These are phyloP conservation scores for Medicago ruthenica DNA, from an alignment of 306 rosid species.

Conservation along the genomic window DNA sequence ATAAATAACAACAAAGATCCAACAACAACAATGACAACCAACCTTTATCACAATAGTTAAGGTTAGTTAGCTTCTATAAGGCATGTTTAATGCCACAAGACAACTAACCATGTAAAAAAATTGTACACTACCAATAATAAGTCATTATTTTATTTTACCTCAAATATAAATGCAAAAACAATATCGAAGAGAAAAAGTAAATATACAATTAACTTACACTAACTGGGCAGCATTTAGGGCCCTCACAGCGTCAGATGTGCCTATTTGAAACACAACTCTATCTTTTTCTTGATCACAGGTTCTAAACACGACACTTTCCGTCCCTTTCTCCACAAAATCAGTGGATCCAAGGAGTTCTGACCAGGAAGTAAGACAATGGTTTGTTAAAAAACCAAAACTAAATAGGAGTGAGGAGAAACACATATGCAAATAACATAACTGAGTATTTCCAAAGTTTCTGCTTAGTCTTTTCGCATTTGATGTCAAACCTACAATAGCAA, in stretches of 20 bases:
- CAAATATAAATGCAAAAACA: neutral
- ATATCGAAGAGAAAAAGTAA: slow-evolving; percentile 18
- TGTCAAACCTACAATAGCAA: neutral
- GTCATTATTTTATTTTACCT: slow-evolving; percentile 28
- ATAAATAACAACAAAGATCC: slow-evolving; percentile 12
- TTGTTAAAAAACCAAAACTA: slow-evolving; percentile 23
- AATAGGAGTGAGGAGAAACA: slow-evolving; percentile 11
- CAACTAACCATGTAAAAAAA: neutral
- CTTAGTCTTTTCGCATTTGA: neutral
- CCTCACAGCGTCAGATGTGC: slow-evolving; percentile 85
- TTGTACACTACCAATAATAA: neutral
- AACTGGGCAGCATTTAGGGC: slow-evolving; percentile 82
- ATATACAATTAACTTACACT: slow-evolving; percentile 62
- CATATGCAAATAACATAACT: slow-evolving; percentile 15
- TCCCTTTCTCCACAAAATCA: slow-evolving; percentile 90
- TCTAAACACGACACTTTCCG: slow-evolving; percentile 77
- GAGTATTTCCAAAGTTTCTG: slow-evolving; percentile 16
- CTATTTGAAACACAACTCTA: slow-evolving; percentile 85
- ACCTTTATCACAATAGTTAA: neutral
- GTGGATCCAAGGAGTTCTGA: slow-evolving; percentile 65
- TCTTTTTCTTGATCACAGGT: slow-evolving; percentile 77
- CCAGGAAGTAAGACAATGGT: slow-evolving; percentile 10
- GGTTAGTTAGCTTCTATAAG: neutral
- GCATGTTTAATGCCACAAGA: slow-evolving; percentile 1
- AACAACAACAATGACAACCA: slow-evolving; percentile 13